Conservation (phyloP, 2,329 filamentous ascomycete species). For the Calonectria hawksworthii region DNA sequence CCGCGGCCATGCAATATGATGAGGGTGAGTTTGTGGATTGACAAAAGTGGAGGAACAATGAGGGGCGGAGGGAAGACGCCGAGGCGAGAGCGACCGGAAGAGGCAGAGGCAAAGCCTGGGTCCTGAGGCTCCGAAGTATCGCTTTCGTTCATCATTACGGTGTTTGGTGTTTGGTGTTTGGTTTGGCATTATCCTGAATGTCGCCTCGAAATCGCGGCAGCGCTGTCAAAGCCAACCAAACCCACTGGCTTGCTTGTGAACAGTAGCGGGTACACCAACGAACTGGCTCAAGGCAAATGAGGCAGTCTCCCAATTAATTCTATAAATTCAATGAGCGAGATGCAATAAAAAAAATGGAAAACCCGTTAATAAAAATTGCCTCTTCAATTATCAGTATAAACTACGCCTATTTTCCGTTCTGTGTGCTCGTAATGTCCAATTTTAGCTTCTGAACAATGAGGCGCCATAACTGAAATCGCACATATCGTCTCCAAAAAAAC, state of each 20-base stretch:
- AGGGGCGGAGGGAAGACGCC: slow-evolving; percentile 43
- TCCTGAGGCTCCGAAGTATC: neutral
- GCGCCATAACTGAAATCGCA: neutral
- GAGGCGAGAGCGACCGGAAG: slow-evolving; percentile 18
- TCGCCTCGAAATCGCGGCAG: neutral
- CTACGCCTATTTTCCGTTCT: neutral
- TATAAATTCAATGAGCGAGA: too few relatives aligned
- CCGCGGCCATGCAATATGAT: slow-evolving; percentile 66
- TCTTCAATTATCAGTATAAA: neutral
- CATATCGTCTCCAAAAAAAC: neutral
- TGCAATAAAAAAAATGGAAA: too few relatives aligned
- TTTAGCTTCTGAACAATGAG: too few relatives aligned
- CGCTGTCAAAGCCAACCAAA: neutral
- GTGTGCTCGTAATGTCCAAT: neutral
- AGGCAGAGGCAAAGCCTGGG: neutral
- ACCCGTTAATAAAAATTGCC: neutral
- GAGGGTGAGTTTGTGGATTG: slow-evolving; percentile 58
- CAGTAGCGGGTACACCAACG: neutral
- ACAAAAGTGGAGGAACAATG: slow-evolving; percentile 37
- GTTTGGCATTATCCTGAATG: neutral
- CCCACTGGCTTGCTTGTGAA: neutral
- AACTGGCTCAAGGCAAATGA: neutral
- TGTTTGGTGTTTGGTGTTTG: too few relatives aligned
- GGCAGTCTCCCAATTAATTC: too few relatives aligned
- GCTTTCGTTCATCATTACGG: neutral